Conservation (phyloP, 1,139 yeast species). For the Dujonia santamariae region DNA sequence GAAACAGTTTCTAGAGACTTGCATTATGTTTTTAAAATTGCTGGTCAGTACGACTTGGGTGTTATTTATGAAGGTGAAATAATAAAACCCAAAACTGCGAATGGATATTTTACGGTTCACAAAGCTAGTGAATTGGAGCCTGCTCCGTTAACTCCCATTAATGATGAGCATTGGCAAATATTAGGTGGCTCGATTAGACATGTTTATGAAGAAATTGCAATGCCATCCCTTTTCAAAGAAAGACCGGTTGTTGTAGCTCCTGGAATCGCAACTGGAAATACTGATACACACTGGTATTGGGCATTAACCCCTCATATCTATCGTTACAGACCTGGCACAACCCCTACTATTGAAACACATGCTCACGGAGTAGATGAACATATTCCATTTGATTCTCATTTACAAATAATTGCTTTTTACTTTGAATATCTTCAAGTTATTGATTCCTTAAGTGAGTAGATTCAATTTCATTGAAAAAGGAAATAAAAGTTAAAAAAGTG, state of each 20-base stretch:
- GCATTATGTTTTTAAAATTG: conserved; percentile 22
- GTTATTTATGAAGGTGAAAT: conserved; percentile 32
- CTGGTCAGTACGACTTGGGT: conserved; percentile 31
- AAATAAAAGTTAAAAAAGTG: too few species aligned
- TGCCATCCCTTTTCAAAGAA: conserved; percentile 15
- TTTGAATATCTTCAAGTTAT: conserved; percentile 36
- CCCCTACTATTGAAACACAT: conserved; percentile 17
- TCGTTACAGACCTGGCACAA: conserved; percentile 31
- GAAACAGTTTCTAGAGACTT: conserved; percentile 20
- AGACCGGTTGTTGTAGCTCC: conserved; percentile 27
- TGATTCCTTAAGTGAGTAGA: too few species aligned
- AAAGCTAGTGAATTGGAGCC: conserved; percentile 40
- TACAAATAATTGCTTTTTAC: conserved; percentile 57
- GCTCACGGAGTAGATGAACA: conserved; percentile 63
- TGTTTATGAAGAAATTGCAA: conserved; percentile 48
- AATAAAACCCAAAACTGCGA: conserved; percentile 21
- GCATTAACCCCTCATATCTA: conserved; percentile 24
- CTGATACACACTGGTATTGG: conserved; percentile 38
- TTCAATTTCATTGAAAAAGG: too few species aligned
- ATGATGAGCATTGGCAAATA: conserved; percentile 47
- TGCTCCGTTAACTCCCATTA: conserved; percentile 52
- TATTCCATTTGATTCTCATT: conserved; percentile 48
- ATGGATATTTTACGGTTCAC: conserved; percentile 42
- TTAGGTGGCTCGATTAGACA: conserved; percentile 55
- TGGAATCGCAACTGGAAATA: conserved; percentile 29